These are phyloP conservation scores for Coemansia sp. DNA, from an alignment of 192 early-diverging fungal genomes.

Conservation along the genomic window DNA sequence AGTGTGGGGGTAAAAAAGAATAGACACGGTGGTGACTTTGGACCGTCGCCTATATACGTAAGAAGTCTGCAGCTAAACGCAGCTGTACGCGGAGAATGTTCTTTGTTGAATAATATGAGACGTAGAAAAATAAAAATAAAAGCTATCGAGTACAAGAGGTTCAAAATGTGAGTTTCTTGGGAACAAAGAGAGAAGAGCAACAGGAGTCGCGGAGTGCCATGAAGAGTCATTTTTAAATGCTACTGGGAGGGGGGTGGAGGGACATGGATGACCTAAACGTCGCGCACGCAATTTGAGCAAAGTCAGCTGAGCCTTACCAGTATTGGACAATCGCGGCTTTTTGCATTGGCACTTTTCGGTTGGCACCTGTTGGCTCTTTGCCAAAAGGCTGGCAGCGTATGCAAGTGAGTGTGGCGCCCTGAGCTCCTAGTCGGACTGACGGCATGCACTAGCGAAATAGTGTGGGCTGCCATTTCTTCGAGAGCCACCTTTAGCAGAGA, in stretches of 20 bases:
- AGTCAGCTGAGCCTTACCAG: constrained; percentile 1
- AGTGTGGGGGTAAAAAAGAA: constrained; percentile 3
- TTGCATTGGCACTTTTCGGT: not conserved
- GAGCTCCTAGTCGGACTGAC: not conserved
- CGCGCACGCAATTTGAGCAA: not conserved
- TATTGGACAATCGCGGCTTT: no score
- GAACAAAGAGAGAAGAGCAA: constrained; percentile 11
- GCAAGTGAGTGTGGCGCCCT: not conserved
- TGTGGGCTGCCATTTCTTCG: not conserved
- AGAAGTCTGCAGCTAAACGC: not conserved
- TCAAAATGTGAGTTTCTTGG: not conserved
- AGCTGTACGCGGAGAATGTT: not conserved
- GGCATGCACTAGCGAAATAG: no score
- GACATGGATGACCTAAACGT: no score
- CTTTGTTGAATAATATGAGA: constrained; percentile 22
- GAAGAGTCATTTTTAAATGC: constrained; percentile 6
- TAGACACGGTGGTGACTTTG: not conserved
- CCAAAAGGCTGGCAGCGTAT: not conserved
- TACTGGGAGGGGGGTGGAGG: not conserved
- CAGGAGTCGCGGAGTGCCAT: not conserved
- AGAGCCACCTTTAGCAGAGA: not conserved
- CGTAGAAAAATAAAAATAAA: constrained; percentile 8
- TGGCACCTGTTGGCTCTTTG: not conserved
- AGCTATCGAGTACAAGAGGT: constrained; percentile 9
- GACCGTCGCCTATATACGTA: not conserved